Evolutionary conservation across 2,329 filamentous ascomycete species (phyloP), one percentile per base, ranked within the genome.

Genomic region (Colletotrichum godetiae): DNA sequence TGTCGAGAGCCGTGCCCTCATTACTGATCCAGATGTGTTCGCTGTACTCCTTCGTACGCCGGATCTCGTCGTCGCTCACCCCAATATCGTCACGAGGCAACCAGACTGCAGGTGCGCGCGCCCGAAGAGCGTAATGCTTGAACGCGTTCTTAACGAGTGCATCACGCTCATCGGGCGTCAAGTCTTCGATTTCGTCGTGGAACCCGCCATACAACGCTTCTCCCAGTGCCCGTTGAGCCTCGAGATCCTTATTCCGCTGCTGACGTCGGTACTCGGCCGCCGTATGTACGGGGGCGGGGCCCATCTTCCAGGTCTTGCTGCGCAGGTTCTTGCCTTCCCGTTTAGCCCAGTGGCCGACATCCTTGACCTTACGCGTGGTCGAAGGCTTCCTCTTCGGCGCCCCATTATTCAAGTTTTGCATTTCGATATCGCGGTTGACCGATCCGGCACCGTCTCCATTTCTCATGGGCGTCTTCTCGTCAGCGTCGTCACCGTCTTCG

Each of bases 11-110:
- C 24, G 96, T 95, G 72, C 95, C 95, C 81, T 97, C 93, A 81
- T 98, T 98, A 78, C 94, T 97, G 80, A 98, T 95, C 94, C 95
- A 98, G 65, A 98, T 93, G 74, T 91, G 88, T 72, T 94, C 90
- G 79, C 92, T 96, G 80, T 95, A 93, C 60, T 88, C 87, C 76
- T 92, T 89, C 7, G 95, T 98, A 46, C 94, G 88, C 78, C 88
- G 88, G 57, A 98, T 93, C 85, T 99, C 97, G 77, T 98, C 96
- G 77, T 97, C 95, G 76, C 94, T 95, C 70, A 99, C 90, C 5
- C 97, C 97, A 5, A 98, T 83, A 76, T 97, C 93, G 79, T 99
- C 97, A 12, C 93, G 91, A 0, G 97, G 97, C 57, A 99, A 94
- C 97, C 97, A 99, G 31, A 99, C 92, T 0, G 94, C 94, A 0